Conservation (phyloP, 2,329 filamentous ascomycete species). For the Sarocladium strictum region DNA sequence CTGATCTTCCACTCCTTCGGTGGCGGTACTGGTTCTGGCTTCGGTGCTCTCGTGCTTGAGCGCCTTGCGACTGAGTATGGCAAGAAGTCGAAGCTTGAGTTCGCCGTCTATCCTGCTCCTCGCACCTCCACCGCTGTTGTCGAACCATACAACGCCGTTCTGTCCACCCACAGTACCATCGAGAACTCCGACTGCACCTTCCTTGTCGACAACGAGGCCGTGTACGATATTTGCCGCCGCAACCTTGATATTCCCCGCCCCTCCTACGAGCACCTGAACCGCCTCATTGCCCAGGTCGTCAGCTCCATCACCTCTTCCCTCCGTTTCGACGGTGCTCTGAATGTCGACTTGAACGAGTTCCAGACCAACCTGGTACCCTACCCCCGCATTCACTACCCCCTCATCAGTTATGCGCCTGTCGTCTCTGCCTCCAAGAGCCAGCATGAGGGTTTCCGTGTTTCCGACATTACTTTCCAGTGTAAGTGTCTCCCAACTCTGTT, state of each 20-base stretch:
- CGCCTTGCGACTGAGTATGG: slow-evolving; percentile 67
- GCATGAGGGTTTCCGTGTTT: slow-evolving; percentile 83
- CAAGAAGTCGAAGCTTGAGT: slow-evolving; percentile 74
- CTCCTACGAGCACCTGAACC: slow-evolving; percentile 66
- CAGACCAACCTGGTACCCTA: slow-evolving; percentile 72
- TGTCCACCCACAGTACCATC: slow-evolving; percentile 69
- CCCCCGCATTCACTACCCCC: slow-evolving; percentile 67
- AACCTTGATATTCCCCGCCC: slow-evolving; percentile 65
- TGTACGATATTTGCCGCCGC: slow-evolving; percentile 69
- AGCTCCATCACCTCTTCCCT: slow-evolving; percentile 69
- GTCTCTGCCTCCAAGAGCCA: slow-evolving; percentile 69
- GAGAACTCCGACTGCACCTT: slow-evolving; percentile 78
- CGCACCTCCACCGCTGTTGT: slow-evolving; percentile 65
- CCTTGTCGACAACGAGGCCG: slow-evolving; percentile 68
- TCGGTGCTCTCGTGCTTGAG: slow-evolving; percentile 66
- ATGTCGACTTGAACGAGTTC: slow-evolving; percentile 72
- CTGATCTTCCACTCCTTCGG: slow-evolving; percentile 71
- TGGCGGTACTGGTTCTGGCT: slow-evolving; percentile 67
- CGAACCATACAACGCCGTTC: slow-evolving; percentile 68
- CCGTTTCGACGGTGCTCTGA: slow-evolving; percentile 66
- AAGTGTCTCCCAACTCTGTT: too few species aligned
- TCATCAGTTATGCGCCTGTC: slow-evolving; percentile 68
- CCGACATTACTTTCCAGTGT: slow-evolving; percentile 71
- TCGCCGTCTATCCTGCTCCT: slow-evolving; percentile 65
- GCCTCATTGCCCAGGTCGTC: slow-evolving; percentile 67